Evolutionary conservation across 208 protist species (phyloP).

Genomic region (Herpetomonas samuelpessoai): DNA sequence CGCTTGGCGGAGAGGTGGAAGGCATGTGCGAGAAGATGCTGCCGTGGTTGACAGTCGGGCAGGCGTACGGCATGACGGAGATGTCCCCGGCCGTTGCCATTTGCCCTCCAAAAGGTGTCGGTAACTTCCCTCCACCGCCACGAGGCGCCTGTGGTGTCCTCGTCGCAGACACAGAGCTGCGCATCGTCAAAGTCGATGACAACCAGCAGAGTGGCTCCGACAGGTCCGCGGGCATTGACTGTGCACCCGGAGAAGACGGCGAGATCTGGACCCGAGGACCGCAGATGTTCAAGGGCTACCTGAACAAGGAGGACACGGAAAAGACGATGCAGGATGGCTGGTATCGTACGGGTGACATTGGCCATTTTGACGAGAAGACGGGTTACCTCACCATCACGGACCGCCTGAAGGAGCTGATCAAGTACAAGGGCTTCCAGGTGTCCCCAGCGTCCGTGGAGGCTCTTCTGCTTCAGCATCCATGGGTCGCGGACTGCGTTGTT

Average conservation of each 20-base stretch:
- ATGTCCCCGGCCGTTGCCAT: slow-evolving; percentile 26
- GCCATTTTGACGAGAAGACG: slow-evolving; percentile 35
- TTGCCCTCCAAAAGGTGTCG: not conserved
- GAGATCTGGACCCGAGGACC: slow-evolving; percentile 54
- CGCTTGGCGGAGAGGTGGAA: slow-evolving; percentile 28
- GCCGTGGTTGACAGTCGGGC: slow-evolving; percentile 12
- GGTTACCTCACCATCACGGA: slow-evolving; percentile 56
- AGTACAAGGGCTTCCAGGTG: slow-evolving; percentile 91
- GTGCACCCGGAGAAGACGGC: slow-evolving; percentile 13
- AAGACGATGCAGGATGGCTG: slow-evolving; percentile 55
- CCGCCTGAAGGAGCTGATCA: slow-evolving; percentile 90
- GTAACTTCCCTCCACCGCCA: not conserved
- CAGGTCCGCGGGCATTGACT: not conserved
- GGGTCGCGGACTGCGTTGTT: slow-evolving; percentile 66
- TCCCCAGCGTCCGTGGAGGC: slow-evolving; percentile 77
- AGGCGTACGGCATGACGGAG: slow-evolving; percentile 69
- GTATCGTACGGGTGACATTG: slow-evolving; percentile 79
- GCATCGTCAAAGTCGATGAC: slow-evolving; percentile 13
- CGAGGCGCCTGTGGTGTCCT: not conserved
- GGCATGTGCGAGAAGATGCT: slow-evolving; percentile 6
- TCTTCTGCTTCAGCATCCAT: slow-evolving; percentile 45
- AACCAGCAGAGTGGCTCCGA: slow-evolving; percentile 16
- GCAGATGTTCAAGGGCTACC: slow-evolving; percentile 78
- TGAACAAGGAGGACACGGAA: slow-evolving; percentile 44
- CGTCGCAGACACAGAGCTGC: slow-evolving; percentile 16